phyloP scores from a whole-genome alignment of 1,284 basidiomycete species.

The Sutorius eximius region DNA sequence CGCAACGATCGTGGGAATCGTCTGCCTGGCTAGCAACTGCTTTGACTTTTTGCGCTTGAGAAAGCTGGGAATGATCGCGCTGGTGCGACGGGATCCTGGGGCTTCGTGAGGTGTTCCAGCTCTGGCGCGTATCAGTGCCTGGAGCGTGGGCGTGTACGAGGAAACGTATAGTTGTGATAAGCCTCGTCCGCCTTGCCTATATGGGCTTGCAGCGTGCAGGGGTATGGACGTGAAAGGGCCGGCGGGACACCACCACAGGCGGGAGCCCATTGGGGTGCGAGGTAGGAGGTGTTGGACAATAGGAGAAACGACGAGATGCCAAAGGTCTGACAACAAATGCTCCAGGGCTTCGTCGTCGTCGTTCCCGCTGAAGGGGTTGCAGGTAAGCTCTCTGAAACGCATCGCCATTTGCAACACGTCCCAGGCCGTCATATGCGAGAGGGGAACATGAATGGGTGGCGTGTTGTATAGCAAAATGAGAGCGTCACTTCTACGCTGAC shows the following conservation, averaged over 20 bases:
- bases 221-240: slow-evolving; percentile 37
- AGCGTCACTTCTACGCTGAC: slow-evolving; percentile 28
- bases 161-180: slow-evolving; percentile 35
- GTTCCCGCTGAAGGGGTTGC: not conserved
- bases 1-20: slow-evolving; percentile 16
- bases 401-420: slow-evolving; percentile 23
- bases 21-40: not conserved
- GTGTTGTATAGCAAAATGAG: slow-evolving; percentile 23
- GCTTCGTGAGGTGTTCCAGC: not conserved
- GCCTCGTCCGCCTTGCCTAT: slow-evolving; percentile 7
- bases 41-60: slow-evolving; percentile 22
- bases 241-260: slow-evolving; percentile 49
- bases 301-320: slow-evolving; percentile 36
- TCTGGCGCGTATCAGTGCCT: slow-evolving; percentile 30
- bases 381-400: slow-evolving; percentile 19
- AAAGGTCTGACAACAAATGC: slow-evolving; percentile 31
- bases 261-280: slow-evolving; percentile 21
- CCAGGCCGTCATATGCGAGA: slow-evolving; percentile 15
- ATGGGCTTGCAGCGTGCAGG: slow-evolving; percentile 41
- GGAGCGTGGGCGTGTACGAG: slow-evolving; percentile 41
- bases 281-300: slow-evolving; percentile 27
- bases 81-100: slow-evolving; percentile 9
- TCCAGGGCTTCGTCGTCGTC: slow-evolving; percentile 8
- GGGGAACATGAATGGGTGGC: slow-evolving; percentile 19
- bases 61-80: slow-evolving; percentile 13